A percentile compares a stretch with the other conserved stretches of the same genome.
Conservation (phyloP, 1,139 yeast species). For the Trichomonascaceae sp. region DNA sequence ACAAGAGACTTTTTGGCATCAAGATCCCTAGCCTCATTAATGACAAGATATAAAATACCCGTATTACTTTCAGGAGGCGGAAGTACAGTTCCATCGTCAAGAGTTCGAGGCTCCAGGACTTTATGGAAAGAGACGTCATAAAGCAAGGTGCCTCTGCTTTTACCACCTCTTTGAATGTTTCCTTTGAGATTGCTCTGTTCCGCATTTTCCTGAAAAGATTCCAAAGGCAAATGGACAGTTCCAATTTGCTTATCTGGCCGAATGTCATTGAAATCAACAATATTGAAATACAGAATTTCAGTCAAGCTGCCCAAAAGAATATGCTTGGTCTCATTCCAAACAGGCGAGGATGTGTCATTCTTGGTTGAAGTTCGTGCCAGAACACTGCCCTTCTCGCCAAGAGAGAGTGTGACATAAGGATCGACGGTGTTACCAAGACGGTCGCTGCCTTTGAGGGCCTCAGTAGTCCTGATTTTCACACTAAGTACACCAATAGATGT, state of each 20-base stretch:
- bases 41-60: constrained; percentile 70
- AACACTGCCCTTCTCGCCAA: constrained; percentile 38
- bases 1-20: constrained; percentile 58
- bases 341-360: constrained; percentile 60
- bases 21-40: constrained; percentile 68
- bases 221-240: constrained; percentile 67
- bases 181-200: constrained; percentile 48
- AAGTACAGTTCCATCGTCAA: constrained; percentile 78
- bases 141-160: constrained; percentile 66
- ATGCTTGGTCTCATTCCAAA: constrained; percentile 75
- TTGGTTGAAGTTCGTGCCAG: constrained; percentile 64
- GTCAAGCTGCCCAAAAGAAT: constrained; percentile 68
- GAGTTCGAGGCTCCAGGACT: constrained; percentile 64
- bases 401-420: constrained; percentile 67
- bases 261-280: constrained; percentile 68
- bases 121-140: constrained; percentile 76
- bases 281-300: constrained; percentile 68
- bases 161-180: constrained; percentile 65
- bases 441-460: constrained; percentile 60
- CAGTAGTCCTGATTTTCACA: constrained; percentile 60
- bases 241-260: constrained; percentile 83
- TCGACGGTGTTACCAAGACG: constrained; percentile 74
- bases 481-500: constrained; percentile 84
- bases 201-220: constrained; percentile 49
- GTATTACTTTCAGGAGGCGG: constrained; percentile 93